Evolutionary conservation across 768 basidiomycete genomes (phyloP).

Genomic region (Lactarius vividus): DNA sequence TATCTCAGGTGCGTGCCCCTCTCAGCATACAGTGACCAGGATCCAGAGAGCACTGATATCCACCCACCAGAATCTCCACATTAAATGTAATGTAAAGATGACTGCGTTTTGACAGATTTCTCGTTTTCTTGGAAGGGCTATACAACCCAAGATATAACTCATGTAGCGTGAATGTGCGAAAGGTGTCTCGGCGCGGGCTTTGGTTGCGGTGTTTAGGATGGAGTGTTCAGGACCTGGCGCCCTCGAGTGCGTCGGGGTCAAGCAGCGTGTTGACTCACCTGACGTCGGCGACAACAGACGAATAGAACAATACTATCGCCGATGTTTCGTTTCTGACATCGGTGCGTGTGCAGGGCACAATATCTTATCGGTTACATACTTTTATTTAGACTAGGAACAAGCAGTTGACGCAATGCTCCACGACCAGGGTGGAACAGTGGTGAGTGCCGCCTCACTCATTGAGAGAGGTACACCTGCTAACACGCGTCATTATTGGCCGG

Average conservation of each 20-base stretch:
- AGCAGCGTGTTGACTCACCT: conserved; percentile 37
- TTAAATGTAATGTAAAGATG: too few species aligned
- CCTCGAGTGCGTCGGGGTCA: conserved; percentile 34
- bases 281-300: conserved; percentile 42
- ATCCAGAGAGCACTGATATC: background rate
- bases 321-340: background rate
- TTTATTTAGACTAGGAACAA: conserved; percentile 21
- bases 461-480: background rate
- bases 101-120: conserved; percentile 28
- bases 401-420: conserved; percentile 28
- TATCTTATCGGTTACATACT: conserved; percentile 23
- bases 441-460: conserved; percentile 1
- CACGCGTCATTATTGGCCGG: conserved; percentile 16
- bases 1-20: conserved; percentile 50
- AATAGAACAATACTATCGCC: conserved; percentile 2
- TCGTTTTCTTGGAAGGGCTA: conserved; percentile 1
- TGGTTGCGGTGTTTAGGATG: conserved; percentile 46
- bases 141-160: conserved; percentile 2
- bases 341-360: conserved; percentile 21
- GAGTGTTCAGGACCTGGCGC: conserved; percentile 50
- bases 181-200: conserved; percentile 42
- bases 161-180: conserved; percentile 36
- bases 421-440: conserved; percentile 25
- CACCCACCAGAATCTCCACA: conserved; percentile 16
- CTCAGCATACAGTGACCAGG: background rate